Conservation (phyloP, 1,284 basidiomycete species). For the Boletus austroedulis region DNA sequence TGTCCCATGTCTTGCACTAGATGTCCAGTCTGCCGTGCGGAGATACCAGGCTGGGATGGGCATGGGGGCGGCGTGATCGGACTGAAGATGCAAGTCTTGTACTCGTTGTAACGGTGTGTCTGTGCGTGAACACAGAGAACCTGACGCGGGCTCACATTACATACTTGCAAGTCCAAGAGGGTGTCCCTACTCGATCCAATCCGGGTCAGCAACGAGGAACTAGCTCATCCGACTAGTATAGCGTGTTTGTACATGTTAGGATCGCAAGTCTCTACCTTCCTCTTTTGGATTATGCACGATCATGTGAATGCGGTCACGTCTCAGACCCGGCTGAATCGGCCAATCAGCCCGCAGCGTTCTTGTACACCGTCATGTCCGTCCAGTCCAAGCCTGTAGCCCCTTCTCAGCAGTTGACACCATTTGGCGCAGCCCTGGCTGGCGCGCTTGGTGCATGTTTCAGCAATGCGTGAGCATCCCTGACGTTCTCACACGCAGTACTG, state of each 20-base stretch:
- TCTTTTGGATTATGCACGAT: neutral
- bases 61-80: conserved; percentile 62
- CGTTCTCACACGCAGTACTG: conserved; percentile 9
- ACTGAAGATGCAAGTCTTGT: conserved; percentile 47
- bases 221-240: too few relatives aligned
- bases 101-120: conserved; percentile 36
- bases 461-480: conserved; percentile 69
- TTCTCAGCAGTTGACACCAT: conserved; percentile 71
- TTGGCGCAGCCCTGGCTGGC: conserved; percentile 91
- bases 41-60: conserved; percentile 63
- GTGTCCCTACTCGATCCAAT: too few relatives aligned
- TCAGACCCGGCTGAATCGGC: conserved; percentile 1
- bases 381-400: conserved; percentile 27
- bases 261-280: conserved; percentile 15
- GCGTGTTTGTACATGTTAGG: conserved; percentile 29
- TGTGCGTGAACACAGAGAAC: too few relatives aligned
- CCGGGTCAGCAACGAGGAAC: too few relatives aligned
- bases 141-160: too few relatives aligned
- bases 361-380: conserved; percentile 23
- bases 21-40: conserved; percentile 64
- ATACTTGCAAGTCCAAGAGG: too few relatives aligned
- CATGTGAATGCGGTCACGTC: conserved; percentile 24
- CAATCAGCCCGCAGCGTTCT: neutral
- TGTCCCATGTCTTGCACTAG: conserved; percentile 26
- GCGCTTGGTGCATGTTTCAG: conserved; percentile 93